Evolutionary conservation across 2,329 filamentous ascomycete genomes (phyloP), one percentile per base, ranked within the genome.

Genomic region (Plectosphaerella cucumerina): DNA sequence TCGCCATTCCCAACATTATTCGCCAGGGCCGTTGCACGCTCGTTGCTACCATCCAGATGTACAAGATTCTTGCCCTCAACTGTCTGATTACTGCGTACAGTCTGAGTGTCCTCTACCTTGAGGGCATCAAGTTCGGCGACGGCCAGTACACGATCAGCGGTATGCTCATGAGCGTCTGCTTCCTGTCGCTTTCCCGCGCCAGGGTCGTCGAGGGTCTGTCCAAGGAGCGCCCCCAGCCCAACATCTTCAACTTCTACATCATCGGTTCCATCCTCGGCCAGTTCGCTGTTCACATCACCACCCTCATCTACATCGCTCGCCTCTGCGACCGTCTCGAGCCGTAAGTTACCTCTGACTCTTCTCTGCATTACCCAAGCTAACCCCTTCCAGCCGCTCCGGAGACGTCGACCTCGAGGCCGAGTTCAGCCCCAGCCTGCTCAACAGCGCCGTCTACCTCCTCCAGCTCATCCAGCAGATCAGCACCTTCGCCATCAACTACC

Each of bases 141-240:
- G 91, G 92, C 4, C 94, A 99, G 72, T 94, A 97, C 59, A 99
- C 94, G 15, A 97, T 99, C 63, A 97, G 91, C 61, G 94, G 94
- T 60, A 97, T 99, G 89, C 86, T 99, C 69, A 97, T 99, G 94
- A 97, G 92, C 62, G 94, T 99, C 47, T 99, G 94, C 74, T 99
- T 99, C 81, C 75, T 99, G 62, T 97, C 92, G 55, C 97, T 99
- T 63, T 97, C 94, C n/a, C 87, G 94, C 53, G 94, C 94, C 37
- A 94, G 91, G 76, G 90, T 94, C 26, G 94, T 99, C 48, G 94
- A 99, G 73, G 87, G 89, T 34, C 78, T 99, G 21, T 97, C 93
- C 56, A 97, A 97, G 73, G 94, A 99, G 71, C 88, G 94, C 37
- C 94, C 94, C 0, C 94, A 99, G 73, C 92, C 93, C 50, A 97